These are phyloP conservation scores for Elsinoe australis DNA, from an alignment of 2,329 filamentous ascomycete species.

Conservation along the genomic window DNA sequence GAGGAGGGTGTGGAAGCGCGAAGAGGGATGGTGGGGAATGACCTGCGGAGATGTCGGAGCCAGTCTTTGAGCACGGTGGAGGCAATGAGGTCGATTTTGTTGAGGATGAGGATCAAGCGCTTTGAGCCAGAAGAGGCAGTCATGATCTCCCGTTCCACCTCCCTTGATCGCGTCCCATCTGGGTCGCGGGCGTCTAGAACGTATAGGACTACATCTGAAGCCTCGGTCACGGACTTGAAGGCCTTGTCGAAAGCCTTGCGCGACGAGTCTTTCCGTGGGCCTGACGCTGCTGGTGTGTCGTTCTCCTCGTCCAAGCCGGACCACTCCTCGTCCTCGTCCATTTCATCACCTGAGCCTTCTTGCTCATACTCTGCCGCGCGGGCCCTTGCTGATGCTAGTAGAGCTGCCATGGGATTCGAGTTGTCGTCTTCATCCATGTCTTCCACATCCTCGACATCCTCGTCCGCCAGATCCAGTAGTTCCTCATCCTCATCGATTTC, in stretches of 20 bases:
- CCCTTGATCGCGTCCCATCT: conserved; percentile 79
- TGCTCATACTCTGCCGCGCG: conserved; percentile 69
- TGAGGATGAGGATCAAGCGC: conserved; percentile 80
- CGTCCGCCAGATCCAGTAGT: conserved; percentile 36
- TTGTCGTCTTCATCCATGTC: conserved; percentile 55
- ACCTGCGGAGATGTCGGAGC: conserved; percentile 75
- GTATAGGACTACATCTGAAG: conserved; percentile 85
- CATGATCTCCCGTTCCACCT: conserved; percentile 86
- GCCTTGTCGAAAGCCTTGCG: conserved; percentile 89
- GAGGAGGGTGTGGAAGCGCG: conserved; percentile 73
- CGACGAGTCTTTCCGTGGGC: conserved; percentile 52
- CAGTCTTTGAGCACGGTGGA: conserved; percentile 73
- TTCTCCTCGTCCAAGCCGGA: conserved; percentile 41
- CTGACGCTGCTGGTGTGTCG: conserved; percentile 27
- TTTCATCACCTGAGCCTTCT: conserved; percentile 53
- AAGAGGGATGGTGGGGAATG: conserved; percentile 84
- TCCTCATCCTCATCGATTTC: conserved; percentile 49
- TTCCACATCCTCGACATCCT: conserved; percentile 27
- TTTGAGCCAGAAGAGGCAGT: conserved; percentile 69
- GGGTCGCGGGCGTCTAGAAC: conserved; percentile 89
- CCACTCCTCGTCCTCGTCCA: conserved; percentile 47
- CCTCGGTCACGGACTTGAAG: conserved; percentile 86
- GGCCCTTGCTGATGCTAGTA: conserved; percentile 73
- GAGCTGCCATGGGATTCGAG: conserved; percentile 84
- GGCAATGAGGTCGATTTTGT: conserved; percentile 91